Evolutionary conservation across 352 stramenopile genomes (phyloP).

Genomic region (Phytophthora syringae): DNA sequence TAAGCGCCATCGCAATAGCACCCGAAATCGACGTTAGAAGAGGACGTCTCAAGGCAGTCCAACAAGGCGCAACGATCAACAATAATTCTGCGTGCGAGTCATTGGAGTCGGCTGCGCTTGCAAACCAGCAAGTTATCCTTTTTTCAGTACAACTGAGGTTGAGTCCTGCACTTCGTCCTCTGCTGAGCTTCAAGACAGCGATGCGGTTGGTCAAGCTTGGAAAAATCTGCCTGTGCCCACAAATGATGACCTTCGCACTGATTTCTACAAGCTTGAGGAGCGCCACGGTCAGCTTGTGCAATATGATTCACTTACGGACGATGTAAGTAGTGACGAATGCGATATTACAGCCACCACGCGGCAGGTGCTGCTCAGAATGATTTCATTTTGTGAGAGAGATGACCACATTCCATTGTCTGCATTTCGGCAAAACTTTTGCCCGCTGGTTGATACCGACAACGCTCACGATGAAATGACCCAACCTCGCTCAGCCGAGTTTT

Average conservation of each 20-base stretch:
- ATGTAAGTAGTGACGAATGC: not conserved
- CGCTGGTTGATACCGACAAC: not conserved
- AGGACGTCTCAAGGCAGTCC: not conserved
- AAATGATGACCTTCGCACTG: slow-evolving; percentile 5
- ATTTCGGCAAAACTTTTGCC: slow-evolving; percentile 1
- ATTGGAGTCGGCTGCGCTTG: not conserved
- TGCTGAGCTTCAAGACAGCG: not conserved
- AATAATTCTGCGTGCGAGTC: not conserved
- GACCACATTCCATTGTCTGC: slow-evolving; percentile 21
- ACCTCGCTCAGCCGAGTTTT: not conserved
- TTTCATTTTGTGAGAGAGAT: slow-evolving; percentile 20
- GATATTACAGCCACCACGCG: slow-evolving; percentile 1
- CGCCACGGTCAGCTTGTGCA: slow-evolving; percentile 14
- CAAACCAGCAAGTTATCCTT: slow-evolving; percentile 22
- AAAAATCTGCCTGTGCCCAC: not conserved
- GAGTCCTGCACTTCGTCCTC: slow-evolving; percentile 1
- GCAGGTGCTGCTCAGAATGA: slow-evolving; percentile 15
- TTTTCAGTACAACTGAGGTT: slow-evolving; percentile 10
- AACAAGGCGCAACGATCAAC: not conserved
- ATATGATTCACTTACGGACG: slow-evolving; percentile 8
- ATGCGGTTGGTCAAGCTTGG: not conserved
- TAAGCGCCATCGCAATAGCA: slow-evolving; percentile 44
- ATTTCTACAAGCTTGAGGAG: slow-evolving; percentile 18
- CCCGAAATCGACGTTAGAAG: slow-evolving; percentile 23
- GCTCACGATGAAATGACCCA: not conserved